Base-by-base conservation (phyloP, 1,284 basidiomycete species). In the Coniferiporia weirii region DNA sequence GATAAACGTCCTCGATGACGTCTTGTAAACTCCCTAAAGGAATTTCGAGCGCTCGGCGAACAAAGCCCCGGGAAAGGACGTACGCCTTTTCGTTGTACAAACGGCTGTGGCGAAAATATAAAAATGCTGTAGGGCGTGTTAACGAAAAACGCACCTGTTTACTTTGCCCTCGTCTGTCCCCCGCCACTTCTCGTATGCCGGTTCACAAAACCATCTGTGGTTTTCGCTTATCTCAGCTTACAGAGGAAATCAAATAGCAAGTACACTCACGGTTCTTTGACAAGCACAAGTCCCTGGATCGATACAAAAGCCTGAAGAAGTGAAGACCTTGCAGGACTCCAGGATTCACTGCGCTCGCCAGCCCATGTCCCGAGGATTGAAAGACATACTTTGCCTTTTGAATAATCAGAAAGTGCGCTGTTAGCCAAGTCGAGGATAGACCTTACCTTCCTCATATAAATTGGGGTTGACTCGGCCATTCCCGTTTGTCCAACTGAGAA, bases 401-500 rank as follows among this genome's bases (percentile, higher is more conserved):
- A 27, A 27, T 27, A 27, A 27, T 27, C 2, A 27, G 27, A 27
- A 3, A 5, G 27, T 27, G 27, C 27, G 5, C 5, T 27, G 27
- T 27, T 27, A 27, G 27, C 27, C 27, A 27, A 2, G 27, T 27
- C 5, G 27, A 52, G 97, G 72, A 68, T 95, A 98, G 43, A 98
- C 93, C 71, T 96, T 96, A 48, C 94, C 94, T 66, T 98, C 95
- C 69, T 96, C 93, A 67, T 98, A 98, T 52, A 97, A 74, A 72
- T 98, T 38, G 57, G 46, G 69, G 81, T 68, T 75, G 85, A 89
- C 91, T 77, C 93, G 79, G 17, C 94, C 94, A 67, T 94, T 93
- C 9, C 93, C 94, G 70, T 93, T 92, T 9, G 95, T 97, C 90
- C 94, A 96, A 63, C 91, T 94, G 61, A 88, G 81, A 72, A 97